These are phyloP conservation scores for Saccharomycopsis sp. DNA, from an alignment of 805 yeast species.

Conservation along the genomic window DNA sequence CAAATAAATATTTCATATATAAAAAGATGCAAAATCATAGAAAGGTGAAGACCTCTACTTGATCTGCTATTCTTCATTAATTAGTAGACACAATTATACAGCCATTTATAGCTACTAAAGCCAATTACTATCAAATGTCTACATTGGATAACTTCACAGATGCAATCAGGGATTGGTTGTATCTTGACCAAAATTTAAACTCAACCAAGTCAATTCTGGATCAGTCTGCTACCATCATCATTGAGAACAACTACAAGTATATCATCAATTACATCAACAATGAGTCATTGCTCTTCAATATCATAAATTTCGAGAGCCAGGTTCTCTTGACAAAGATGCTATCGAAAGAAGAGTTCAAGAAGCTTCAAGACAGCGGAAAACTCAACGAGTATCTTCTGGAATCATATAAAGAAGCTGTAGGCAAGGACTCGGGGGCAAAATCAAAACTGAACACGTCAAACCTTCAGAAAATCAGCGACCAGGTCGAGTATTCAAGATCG, in stretches of 20 bases:
- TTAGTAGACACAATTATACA: no score
- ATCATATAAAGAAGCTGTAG: slow-evolving; percentile 4
- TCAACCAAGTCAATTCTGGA: slow-evolving; percentile 3
- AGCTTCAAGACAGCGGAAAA: background rate
- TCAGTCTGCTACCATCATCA: background rate
- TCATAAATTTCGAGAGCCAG: background rate
- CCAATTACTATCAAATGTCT: no score
- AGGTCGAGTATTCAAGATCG: background rate
- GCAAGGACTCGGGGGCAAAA: slow-evolving; percentile 2
- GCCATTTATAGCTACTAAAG: no score
- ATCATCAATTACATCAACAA: slow-evolving; percentile 6
- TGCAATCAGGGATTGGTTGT: slow-evolving; percentile 17
- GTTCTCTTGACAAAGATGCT: slow-evolving; percentile 4
- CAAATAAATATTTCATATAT: background rate
- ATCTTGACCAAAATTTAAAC: slow-evolving; percentile 5
- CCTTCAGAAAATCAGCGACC: background rate
- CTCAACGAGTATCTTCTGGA: slow-evolving; percentile 2
- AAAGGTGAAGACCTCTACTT: no score
- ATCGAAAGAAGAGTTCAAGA: background rate
- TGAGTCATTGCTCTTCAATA: slow-evolving; percentile 6
- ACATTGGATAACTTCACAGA: background rate
- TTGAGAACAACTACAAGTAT: background rate
- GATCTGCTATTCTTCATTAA: background rate
- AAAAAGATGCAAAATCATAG: no score
- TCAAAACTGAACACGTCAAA: background rate